phyloP scores from a whole-genome alignment of 768 basidiomycete genomes.

The Tricholoma saponaceum region DNA sequence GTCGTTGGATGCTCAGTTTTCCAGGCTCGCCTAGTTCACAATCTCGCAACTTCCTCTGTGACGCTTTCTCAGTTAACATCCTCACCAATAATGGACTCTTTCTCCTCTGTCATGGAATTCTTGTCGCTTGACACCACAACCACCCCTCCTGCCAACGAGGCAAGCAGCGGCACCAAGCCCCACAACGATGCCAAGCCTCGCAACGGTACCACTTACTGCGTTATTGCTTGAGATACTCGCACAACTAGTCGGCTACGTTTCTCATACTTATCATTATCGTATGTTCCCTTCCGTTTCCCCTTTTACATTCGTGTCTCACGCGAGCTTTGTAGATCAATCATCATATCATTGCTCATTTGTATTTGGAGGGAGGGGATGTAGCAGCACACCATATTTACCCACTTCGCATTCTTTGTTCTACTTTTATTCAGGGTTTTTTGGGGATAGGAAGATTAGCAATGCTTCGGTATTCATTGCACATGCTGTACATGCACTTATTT shows the following conservation, averaged over 20 bases:
- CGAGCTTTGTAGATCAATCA: background rate
- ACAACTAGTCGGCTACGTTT: background rate
- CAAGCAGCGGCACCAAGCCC: conserved; percentile 2
- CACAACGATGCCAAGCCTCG: background rate
- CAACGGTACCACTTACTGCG: background rate
- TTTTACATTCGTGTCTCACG: background rate
- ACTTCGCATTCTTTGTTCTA: background rate
- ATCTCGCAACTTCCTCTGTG: background rate
- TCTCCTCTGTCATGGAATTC: background rate
- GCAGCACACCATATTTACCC: background rate
- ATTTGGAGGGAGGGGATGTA: background rate
- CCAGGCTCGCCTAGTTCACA: background rate
- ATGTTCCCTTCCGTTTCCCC: background rate
- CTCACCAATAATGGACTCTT: conserved; percentile 5
- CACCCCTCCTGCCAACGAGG: conserved; percentile 2
- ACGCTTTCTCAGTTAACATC: background rate
- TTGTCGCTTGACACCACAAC: conserved; percentile 1
- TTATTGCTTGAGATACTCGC: conserved; percentile 9
- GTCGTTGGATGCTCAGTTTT: background rate
- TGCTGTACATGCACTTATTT: background rate
- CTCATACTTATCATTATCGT: background rate
- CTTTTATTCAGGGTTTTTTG: too few relatives aligned
- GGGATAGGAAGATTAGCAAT: too few relatives aligned
- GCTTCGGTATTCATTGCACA: background rate
- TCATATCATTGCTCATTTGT: background rate